A percentile compares a stretch with the other conserved stretches of the same genome.
Conservation (phyloP, 2,329 filamentous ascomycete species). For the Proliferodiscus dingleyae region DNA sequence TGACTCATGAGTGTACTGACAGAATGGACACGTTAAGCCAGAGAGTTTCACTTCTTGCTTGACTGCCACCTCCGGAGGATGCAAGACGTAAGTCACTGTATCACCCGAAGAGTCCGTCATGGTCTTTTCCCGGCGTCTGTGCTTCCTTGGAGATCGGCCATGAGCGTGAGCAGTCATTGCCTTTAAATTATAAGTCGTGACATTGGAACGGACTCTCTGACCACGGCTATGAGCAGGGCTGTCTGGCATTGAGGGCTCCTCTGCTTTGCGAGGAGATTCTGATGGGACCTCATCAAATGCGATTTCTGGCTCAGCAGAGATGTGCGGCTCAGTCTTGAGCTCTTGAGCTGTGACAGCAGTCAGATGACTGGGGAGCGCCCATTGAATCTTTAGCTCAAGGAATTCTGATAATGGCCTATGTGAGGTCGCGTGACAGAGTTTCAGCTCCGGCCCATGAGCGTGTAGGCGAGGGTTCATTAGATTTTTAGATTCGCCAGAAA, state of each 20-base stretch:
- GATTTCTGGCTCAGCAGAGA: not conserved
- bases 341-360: not conserved
- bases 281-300: not conserved
- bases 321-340: not conserved
- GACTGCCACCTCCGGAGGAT: constrained; percentile 16
- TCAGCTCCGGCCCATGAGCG: constrained; percentile 7
- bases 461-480: constrained; percentile 8
- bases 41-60: constrained; percentile 19
- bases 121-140: constrained; percentile 2
- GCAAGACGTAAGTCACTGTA: constrained; percentile 22
- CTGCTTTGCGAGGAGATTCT: constrained; percentile 6
- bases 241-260: constrained; percentile 7
- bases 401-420: constrained; percentile 11
- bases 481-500: not conserved
- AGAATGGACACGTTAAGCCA: constrained; percentile 26
- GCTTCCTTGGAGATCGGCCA: constrained; percentile 42
- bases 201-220: constrained; percentile 18
- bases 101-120: constrained; percentile 23
- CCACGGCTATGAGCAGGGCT: constrained; percentile 19
- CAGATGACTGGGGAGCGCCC: constrained; percentile 20
- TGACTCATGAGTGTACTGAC: constrained; percentile 10
- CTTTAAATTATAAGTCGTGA: constrained; percentile 52
- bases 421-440: constrained; percentile 2
- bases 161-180: constrained; percentile 53
- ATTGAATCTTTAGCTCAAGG: constrained; percentile 17